These are phyloP conservation scores for Calocera cornea DNA, from an alignment of 768 basidiomycete species.

Conservation along the genomic window DNA sequence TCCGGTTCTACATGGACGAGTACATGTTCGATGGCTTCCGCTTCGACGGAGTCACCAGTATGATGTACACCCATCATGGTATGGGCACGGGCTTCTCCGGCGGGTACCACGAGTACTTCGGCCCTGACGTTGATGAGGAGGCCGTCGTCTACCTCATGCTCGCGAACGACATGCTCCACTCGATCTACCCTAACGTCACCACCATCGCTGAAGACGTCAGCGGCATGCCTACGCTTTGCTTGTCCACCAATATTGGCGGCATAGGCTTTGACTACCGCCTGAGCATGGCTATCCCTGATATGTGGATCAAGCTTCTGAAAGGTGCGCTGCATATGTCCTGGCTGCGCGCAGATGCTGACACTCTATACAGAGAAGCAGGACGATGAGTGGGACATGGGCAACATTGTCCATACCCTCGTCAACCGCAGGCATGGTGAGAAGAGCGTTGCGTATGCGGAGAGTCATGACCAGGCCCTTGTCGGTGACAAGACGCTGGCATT, in stretches of 20 bases:
- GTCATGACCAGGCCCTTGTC: slow-evolving; percentile 94
- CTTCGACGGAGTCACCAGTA: slow-evolving; percentile 97
- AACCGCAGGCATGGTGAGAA: slow-evolving; percentile 83
- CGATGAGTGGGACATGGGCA: slow-evolving; percentile 73
- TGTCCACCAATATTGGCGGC: slow-evolving; percentile 66
- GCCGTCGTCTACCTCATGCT: slow-evolving; percentile 95
- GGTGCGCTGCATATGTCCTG: neutral
- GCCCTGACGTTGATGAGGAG: slow-evolving; percentile 67
- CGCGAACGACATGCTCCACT: slow-evolving; percentile 81
- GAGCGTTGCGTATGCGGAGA: slow-evolving; percentile 87
- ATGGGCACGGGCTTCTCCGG: slow-evolving; percentile 97
- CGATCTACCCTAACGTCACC: slow-evolving; percentile 62
- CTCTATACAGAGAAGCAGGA: slow-evolving; percentile 49
- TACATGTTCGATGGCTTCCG: slow-evolving; percentile 95
- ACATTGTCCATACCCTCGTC: slow-evolving; percentile 78
- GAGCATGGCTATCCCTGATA: slow-evolving; percentile 97
- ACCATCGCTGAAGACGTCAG: slow-evolving; percentile 99
- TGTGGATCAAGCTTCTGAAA: slow-evolving; percentile 99
- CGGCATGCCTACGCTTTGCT: slow-evolving; percentile 91
- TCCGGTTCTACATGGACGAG: slow-evolving; percentile 90
- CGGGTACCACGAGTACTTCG: slow-evolving; percentile 98
- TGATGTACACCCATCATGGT: slow-evolving; percentile 98
- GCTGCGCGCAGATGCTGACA: neutral
- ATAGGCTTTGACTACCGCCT: slow-evolving; percentile 96
- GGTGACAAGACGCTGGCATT: slow-evolving; percentile 98